Evolutionary conservation across 768 basidiomycete species (phyloP), one percentile per base, ranked within the genome.

Genomic region (Dendrothele bispora): DNA sequence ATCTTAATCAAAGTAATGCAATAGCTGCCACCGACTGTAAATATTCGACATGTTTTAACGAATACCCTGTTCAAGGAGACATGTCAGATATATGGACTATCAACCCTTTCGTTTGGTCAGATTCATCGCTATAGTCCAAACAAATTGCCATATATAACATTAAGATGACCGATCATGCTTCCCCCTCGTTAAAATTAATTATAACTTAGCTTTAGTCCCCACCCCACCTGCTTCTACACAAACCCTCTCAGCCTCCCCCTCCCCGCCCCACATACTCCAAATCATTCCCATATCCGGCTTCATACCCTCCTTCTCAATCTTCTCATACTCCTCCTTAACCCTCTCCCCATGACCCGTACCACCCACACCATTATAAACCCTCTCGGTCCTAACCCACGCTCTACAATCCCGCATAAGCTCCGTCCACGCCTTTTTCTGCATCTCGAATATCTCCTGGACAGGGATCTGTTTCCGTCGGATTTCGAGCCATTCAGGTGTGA

Each of bases 401-500:
- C 52, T 52, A 51, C 81, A 78, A 51, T 84, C 81, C 34, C 49
- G 54, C 79, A 86, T 81, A 43, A 87, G 59, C 22, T 66, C 73
- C n/a, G 58, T 64, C 85, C 85, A 87, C 5, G 82, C 86, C 8
- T 62, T 39, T 38, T 70, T 65, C 57, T 86, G 86, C 52, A 76
- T 57, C 8, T 44, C 46, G 34, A 73, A 70, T 40, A 87, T 83
- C 48, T 79, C 71, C 11, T 57, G 39, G 0, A 73, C 53, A 0
- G 74, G 61, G 1, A 84, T 63, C 51, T 83, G 72, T 39, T 66
- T 64, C 55, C 67, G 72, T 12, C 84, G 80, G 18, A 74, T 66
- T 35, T 74, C 69, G 2, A 87, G 67, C 86, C 86, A 87, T 61
- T 84, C 82, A 3, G 75, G 74, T 82, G 81, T 84, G 63, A 87